These are phyloP conservation scores for Crepidotus sp. DNA, from an alignment of 1,284 basidiomycete genomes.

Conservation along the genomic window DNA sequence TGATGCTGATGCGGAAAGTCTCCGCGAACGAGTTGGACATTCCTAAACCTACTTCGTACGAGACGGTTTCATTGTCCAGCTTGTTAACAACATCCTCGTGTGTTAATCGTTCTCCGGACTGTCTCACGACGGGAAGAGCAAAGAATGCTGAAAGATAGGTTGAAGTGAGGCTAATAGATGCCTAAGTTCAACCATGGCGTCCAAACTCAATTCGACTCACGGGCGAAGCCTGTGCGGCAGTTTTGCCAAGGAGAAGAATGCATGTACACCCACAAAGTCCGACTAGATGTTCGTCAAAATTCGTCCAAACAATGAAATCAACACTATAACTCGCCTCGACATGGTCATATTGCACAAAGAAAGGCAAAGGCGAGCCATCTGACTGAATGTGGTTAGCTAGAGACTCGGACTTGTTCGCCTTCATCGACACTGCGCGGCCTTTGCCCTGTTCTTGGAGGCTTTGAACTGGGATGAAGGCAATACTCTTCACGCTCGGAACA, in stretches of 20 bases:
- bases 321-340: constrained; percentile 49
- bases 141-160: constrained; percentile 87
- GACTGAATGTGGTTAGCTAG: constrained; percentile 62
- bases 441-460: constrained; percentile 60
- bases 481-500: constrained; percentile 80
- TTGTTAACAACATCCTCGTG: constrained; percentile 90
- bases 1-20: constrained; percentile 68
- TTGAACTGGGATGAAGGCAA: constrained; percentile 92
- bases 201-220: constrained; percentile 34
- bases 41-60: constrained; percentile 76
- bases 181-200: constrained; percentile 10
- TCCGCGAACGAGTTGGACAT: constrained; percentile 67
- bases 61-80: constrained; percentile 88
- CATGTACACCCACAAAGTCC: constrained; percentile 82
- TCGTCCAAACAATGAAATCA: neutral
- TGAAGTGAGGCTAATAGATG: constrained; percentile 54
- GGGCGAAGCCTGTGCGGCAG: constrained; percentile 70
- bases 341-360: constrained; percentile 89
- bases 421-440: constrained; percentile 27
- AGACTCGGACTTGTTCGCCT: constrained; percentile 25
- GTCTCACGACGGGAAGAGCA: constrained; percentile 73
- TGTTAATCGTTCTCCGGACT: constrained; percentile 59
- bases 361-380: constrained; percentile 68
- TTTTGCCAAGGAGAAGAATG: constrained; percentile 67
- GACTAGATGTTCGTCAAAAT: constrained; percentile 45